Conservation (phyloP, 257 asterid genomes). For the Ilex asprella region DNA sequence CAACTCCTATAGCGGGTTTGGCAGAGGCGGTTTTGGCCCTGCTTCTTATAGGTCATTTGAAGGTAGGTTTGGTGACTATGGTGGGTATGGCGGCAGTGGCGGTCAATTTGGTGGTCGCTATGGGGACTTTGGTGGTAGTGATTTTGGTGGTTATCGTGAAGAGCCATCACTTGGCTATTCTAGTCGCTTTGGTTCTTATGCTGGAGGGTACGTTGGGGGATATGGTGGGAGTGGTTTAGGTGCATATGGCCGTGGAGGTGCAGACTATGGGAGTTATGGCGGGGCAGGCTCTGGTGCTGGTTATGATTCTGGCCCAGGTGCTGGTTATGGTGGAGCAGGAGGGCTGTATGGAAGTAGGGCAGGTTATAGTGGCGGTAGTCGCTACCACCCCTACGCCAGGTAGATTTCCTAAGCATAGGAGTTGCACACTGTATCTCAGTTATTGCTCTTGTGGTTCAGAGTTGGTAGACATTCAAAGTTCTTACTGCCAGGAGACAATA, state of each 20-base stretch:
- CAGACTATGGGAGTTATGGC: conserved; percentile 32
- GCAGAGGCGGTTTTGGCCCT: conserved; percentile 84
- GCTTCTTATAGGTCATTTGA: conserved; percentile 87
- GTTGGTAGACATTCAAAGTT: conserved; percentile 22
- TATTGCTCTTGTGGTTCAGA: conserved; percentile 46
- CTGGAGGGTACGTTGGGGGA: conserved; percentile 71
- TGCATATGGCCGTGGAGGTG: conserved; percentile 76
- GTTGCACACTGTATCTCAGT: conserved; percentile 46
- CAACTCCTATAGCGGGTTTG: conserved; percentile 57
- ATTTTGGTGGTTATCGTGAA: conserved; percentile 65
- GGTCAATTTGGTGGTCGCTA: conserved; percentile 69
- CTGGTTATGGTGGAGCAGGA: conserved; percentile 69
- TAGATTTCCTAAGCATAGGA: conserved; percentile 68
- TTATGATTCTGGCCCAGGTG: conserved; percentile 72
- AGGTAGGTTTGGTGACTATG: conserved; percentile 79
- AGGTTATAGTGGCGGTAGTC: conserved; percentile 90
- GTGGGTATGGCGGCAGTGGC: conserved; percentile 44
- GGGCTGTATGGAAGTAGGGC: conserved; percentile 90
- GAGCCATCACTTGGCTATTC: conserved; percentile 74
- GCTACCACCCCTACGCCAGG: conserved; percentile 90
- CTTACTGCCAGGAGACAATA: conserved; percentile 49
- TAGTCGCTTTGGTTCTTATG: conserved; percentile 73
- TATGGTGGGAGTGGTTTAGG: conserved; percentile 66
- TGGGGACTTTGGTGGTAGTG: conserved; percentile 74
- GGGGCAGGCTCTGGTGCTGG: conserved; percentile 59